These are phyloP conservation scores for Lolium perenne DNA, from an alignment of 176 grass and related monocot genomes.

Conservation along the genomic window DNA sequence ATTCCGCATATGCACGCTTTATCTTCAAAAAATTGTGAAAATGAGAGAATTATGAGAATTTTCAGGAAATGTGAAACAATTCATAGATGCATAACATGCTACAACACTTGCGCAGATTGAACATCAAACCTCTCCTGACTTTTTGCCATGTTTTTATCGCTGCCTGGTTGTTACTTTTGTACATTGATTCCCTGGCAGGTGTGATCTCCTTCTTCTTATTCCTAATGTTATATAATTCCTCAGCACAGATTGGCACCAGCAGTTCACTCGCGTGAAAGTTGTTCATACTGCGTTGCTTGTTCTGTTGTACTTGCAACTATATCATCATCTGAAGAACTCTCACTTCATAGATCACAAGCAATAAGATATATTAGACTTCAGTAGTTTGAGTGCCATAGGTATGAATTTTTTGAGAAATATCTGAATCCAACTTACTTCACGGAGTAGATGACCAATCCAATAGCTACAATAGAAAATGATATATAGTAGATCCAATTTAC, in stretches of 20 bases:
- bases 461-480: constrained; percentile 34
- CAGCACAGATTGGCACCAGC: neutral
- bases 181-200: neutral
- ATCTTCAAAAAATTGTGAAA: too few relatives aligned
- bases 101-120: too few relatives aligned
- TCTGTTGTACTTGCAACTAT: constrained; percentile 6
- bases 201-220: constrained; percentile 13
- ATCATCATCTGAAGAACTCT: constrained; percentile 23
- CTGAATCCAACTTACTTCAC: constrained; percentile 35
- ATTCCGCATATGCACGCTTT: too few relatives aligned
- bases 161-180: neutral
- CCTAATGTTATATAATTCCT: neutral
- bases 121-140: too few relatives aligned
- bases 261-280: neutral
- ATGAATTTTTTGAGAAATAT: neutral
- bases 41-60: too few relatives aligned
- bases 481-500: constrained; percentile 43
- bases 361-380: constrained; percentile 16
- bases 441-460: constrained; percentile 44
- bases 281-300: constrained; percentile 19
- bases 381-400: neutral
- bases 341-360: constrained; percentile 23
- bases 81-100: too few relatives aligned
- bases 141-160: too few relatives aligned
- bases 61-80: too few relatives aligned